Percentiles rank a stretch among this genome's conserved stretches.
Evolutionary conservation across 257 asterid genomes (phyloP).

Genomic region (Jasminum sambac): DNA sequence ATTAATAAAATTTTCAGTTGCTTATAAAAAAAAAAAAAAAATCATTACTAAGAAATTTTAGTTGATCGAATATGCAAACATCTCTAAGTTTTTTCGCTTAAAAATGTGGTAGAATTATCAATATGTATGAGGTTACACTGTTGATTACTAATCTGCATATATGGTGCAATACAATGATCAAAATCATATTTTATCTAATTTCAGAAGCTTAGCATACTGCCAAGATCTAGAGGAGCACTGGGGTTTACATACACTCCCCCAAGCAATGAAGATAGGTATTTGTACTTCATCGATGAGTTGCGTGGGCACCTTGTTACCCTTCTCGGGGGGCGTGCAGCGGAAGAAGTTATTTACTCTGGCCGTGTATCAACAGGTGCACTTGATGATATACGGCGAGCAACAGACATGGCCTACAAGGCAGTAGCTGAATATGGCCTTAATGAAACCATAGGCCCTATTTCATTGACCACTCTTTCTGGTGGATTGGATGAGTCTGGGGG

Average conservation of each 20-base stretch:
- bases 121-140: not conserved
- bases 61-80: not conserved
- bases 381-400: constrained; percentile 94
- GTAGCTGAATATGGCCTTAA: constrained; percentile 97
- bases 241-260: constrained; percentile 98
- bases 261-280: constrained; percentile 83
- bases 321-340: constrained; percentile 99
- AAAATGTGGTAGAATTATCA: not conserved
- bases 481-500: constrained; percentile 94
- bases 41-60: constrained; percentile 14
- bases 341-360: constrained; percentile 85
- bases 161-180: constrained; percentile 3
- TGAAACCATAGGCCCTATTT: constrained; percentile 82
- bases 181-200: constrained; percentile 23
- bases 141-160: not conserved
- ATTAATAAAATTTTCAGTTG: too few relatives aligned
- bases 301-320: constrained; percentile 98
- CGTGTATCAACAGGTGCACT: constrained; percentile 99
- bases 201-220: constrained; percentile 98
- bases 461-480: constrained; percentile 80
- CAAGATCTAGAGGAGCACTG: constrained; percentile 96
- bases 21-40: too few relatives aligned
- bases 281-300: constrained; percentile 94
- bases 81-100: not conserved
- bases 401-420: constrained; percentile 99